Evolutionary conservation across 2,329 filamentous ascomycete species (phyloP), one percentile per base, ranked within the genome.

Genomic region (Colletotrichum somersetense): DNA sequence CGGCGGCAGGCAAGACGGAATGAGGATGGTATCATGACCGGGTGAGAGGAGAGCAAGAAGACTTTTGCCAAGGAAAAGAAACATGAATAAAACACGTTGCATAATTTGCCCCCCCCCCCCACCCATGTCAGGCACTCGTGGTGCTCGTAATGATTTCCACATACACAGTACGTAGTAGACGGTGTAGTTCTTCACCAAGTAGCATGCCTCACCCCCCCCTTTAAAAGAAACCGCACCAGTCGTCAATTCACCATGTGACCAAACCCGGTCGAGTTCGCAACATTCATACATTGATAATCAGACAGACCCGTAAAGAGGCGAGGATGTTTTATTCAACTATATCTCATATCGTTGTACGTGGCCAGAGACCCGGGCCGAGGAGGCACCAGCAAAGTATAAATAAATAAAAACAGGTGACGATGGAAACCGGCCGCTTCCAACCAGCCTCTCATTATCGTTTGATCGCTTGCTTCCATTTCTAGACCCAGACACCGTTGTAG

Each of bases 391-490:
- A 38, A 40, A 20, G 14, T 7, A 62, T 26, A 52, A 20, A 7
- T 5, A 62, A 50, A 52, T 38, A 62, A 50, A 40, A 18, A 62
- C 5, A 20, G 46, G 35, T 20, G n/a, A 2, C 8, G 35, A 12
- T 5, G 11, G 16, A 61, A 50, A 38, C 44, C 3, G 18, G 20
- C 40, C 26, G 26, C 58, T 62, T 38, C n/a, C 46, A 52, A 20
- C 44, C 46, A 62, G 61, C 61, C 61, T 20, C 30, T 53, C 48
- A 42, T 42, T 30, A 63, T 10, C 8, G 35, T 33, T 18, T 53
- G n/a, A 53, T 63, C 35, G 61, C 61, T 53, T 63, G 61, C 61
- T 53, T 42, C 35, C 26, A 42, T 58, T 42, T 53, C 48, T 63
- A 26, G 23, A 52, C 35, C 61, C 48, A 30, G 20, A 38, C 33